A percentile compares a stretch with the other conserved stretches of the same genome.
Conservation (phyloP, 345 rosid species). For the Eutrema heterophyllum region DNA sequence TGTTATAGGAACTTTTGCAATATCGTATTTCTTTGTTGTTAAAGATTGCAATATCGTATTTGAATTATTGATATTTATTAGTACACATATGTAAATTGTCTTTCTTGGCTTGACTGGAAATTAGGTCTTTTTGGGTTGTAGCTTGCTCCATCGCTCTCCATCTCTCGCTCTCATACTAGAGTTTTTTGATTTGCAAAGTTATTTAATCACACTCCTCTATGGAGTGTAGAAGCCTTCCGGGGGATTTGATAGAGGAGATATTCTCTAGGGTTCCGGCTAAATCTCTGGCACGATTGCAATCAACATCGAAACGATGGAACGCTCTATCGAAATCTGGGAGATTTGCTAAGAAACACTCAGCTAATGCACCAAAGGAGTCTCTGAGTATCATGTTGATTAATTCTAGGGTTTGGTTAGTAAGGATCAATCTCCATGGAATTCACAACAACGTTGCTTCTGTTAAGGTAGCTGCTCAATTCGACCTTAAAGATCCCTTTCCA, state of each 20-base stretch:
- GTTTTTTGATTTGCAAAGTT: not conserved
- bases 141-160: not conserved
- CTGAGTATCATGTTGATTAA: not conserved
- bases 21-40: too few relatives aligned
- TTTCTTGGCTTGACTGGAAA: too few relatives aligned
- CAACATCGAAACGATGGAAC: not conserved
- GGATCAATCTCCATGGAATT: not conserved
- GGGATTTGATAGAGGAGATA: not conserved
- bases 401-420: not conserved
- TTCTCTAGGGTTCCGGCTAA: not conserved
- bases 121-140: not conserved
- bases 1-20: too few relatives aligned
- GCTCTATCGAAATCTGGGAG: not conserved
- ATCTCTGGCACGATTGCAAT: not conserved
- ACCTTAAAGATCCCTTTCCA: not conserved
- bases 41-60: too few relatives aligned
- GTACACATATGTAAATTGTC: too few relatives aligned
- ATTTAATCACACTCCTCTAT: not conserved
- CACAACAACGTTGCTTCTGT: not conserved
- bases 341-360: not conserved
- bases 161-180: not conserved
- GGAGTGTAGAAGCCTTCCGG: not conserved
- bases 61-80: too few relatives aligned
- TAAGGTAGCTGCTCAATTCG: not conserved
- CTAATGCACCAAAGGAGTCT: not conserved